These are phyloP conservation scores for Phoma sp. DNA, from an alignment of 2,329 filamentous ascomycete species.

Conservation along the genomic window DNA sequence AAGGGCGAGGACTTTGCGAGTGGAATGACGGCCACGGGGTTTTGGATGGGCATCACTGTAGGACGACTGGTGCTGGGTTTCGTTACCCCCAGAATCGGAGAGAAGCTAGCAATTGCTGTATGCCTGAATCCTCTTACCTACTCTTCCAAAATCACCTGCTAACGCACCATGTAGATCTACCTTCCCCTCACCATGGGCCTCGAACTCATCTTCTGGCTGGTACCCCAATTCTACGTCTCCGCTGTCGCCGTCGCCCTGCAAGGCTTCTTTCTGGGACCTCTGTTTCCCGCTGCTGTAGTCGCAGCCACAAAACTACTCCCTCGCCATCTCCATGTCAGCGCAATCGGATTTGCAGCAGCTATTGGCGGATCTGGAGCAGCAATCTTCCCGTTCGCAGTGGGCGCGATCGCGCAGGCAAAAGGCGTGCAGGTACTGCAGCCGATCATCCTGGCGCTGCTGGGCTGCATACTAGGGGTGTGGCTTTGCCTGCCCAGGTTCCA, in stretches of 20 bases:
- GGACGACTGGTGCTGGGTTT: conserved; percentile 77
- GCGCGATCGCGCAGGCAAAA: conserved; percentile 68
- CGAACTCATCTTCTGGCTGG: conserved; percentile 79
- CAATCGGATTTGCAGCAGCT: conserved; percentile 80
- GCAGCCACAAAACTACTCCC: conserved; percentile 77
- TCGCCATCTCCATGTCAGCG: conserved; percentile 74
- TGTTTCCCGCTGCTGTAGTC: conserved; percentile 78
- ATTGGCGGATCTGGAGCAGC: conserved; percentile 77
- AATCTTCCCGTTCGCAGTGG: conserved; percentile 68
- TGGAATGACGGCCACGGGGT: conserved; percentile 78
- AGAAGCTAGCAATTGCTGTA: conserved; percentile 63
- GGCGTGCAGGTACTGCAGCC: conserved; percentile 67
- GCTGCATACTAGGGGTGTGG: conserved; percentile 60
- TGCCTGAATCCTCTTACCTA: conserved; percentile 14
- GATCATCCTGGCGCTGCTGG: conserved; percentile 62
- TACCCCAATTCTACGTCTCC: conserved; percentile 76
- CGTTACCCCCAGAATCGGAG: conserved; percentile 74
- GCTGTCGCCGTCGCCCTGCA: conserved; percentile 73
- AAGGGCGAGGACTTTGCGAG: conserved; percentile 71
- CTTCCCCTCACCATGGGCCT: conserved; percentile 67
- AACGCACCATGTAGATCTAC: conserved; percentile 57
- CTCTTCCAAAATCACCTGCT: conserved; percentile 23
- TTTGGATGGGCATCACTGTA: conserved; percentile 82
- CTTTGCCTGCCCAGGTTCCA: conserved; percentile 54
- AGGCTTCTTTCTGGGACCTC: conserved; percentile 79